Base-by-base conservation (phyloP, 2,329 filamentous ascomycete species). In the Coleophoma eucalyptorum region DNA sequence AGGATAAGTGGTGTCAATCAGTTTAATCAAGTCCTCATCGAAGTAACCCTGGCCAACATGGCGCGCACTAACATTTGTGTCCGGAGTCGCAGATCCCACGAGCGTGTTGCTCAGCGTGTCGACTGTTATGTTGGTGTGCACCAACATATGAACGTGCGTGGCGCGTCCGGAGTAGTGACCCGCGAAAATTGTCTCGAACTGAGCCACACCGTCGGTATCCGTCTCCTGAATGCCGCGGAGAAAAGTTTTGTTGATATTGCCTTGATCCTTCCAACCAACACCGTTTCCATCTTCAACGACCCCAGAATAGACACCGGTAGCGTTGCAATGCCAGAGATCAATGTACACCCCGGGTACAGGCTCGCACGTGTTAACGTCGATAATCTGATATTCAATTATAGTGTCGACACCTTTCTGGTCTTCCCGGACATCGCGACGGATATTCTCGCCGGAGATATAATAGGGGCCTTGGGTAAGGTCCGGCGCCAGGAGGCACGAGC, bases 11-110 rank as follows among this genome's bases (percentile, higher is more conserved):
- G 64, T 62, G 54, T 81, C 75, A 47, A 84, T 79, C 32, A 68
- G 56, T 32, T 59, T 57, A 57, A 82, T 75, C 13, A 86, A 74
- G 55, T 72, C 70, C 63, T 85, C 77, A 63, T 85, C 80, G 61
- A 83, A 82, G 72, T 82, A 86, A 49, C 83, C 63, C 64, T 87
- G 83, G 21, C 83, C 82, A 37, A 85, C 73, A 67, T 86, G 81
- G 11, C 77, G 74, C 51, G 78, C 73, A 48, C 67, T n/a, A n/a
- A n/a, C n/a, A n/a, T n/a, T n/a, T n/a, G n/a, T n/a, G n/a, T n/a
- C n/a, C n/a, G n/a, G n/a, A n/a, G n/a, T n/a, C n/a, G n/a, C n/a
- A n/a, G n/a, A n/a, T n/a, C n/a, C n/a, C n/a, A n/a, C n/a, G n/a
- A n/a, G n/a, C n/a, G n/a, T n/a, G n/a, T n/a, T n/a, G n/a, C n/a